Base-by-base conservation (phyloP, 495 filamentous ascomycete species). In the Letharia lupina region DNA sequence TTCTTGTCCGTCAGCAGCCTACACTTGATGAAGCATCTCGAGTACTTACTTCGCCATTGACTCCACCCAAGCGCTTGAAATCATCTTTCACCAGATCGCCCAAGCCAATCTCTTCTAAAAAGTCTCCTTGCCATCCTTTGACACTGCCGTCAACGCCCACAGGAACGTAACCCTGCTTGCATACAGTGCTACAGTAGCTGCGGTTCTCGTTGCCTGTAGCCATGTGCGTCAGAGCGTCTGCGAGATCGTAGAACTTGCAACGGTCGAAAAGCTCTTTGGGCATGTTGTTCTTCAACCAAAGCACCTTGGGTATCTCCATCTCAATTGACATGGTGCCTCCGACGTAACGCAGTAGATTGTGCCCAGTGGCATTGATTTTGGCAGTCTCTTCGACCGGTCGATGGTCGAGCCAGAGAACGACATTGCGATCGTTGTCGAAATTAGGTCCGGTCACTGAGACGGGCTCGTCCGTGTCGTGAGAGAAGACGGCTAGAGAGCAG, bases 211-310 rank as follows among this genome's bases (percentile, higher is more conserved):
- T 90, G 7, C 93, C 94, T n/a, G 94, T 97, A 23, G 94, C 94
- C 66, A 98, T 82, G 72, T 97, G 91, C 0, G 94, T 97, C 64
- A 98, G 79, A n/a, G 89, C 94, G 76, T 98, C 94, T 0, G 86
- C 86, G 70, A 98, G 76, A 72, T 98, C 94, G 73, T 93, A 98
- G 73, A 98, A 98, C 73, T 95, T 96, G 84, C 93, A 96, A 63
- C 87, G 85, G 59, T 86, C 85, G 73, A 96, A 98, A 16, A 93
- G 79, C 64, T 94, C 90, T 61, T 86, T 80, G n/a, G 94, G 90
- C 94, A 98, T 97, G 76, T 97, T 82, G 73, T 95, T 94, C 81
- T 98, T 97, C 70, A 98, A 79, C 94, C 94, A 98, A 35, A 98
- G 80, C 2, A 96, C 91, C 73, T 98, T 98, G 35, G 94, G 94